Evolutionary conservation across 352 stramenopile species (phyloP), one percentile per base, ranked within the genome.

Genomic region (Phytopythium aichiense): DNA sequence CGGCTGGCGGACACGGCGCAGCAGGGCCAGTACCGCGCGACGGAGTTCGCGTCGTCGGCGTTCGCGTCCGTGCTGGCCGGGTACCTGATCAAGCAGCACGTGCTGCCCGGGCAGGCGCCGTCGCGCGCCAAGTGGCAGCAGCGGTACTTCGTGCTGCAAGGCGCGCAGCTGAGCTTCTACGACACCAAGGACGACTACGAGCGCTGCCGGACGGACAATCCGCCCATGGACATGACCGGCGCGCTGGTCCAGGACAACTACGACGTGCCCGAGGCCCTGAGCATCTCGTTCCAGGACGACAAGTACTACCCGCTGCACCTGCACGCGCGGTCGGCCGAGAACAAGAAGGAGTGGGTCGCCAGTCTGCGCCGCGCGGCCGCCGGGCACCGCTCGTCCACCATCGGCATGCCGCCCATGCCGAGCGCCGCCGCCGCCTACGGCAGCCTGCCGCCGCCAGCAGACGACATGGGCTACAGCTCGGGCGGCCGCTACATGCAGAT

Each of bases 111-210:
- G 25, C 74, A 68, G 56, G 69, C 58, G 56, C 67, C 55, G 38
- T 72, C 63, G 30, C 79, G 65, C 25, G 73, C 75, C n/a, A 89
- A 91, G 68, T 95, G 87, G 87, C 83, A 94, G 71, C 87, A 94
- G 66, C 84, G 84, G 13, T 95, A 94, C 71, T 92, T 95, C 67
- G 87, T 95, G 45, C 60, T 95, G 16, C 80, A 93, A 69, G 87
- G 85, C 30, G 70, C 71, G 28, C 79, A 90, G 62, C 67, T 95
- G 33, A 90, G 77, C 46, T 92, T 91, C 40, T 95, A 89, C 67
- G 84, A 92, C 58, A 94, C 84, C 3, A 93, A 95, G 58, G 84
- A 93, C 51, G 87, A 95, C 67, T 95, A 92, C 65, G 81, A 92
- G 64, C 84, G 87, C 52, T 88, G 78, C 28, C 84, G 85, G 49